Conservation (phyloP, 441 rosid genomes). For the Mallotus japonicus region DNA sequence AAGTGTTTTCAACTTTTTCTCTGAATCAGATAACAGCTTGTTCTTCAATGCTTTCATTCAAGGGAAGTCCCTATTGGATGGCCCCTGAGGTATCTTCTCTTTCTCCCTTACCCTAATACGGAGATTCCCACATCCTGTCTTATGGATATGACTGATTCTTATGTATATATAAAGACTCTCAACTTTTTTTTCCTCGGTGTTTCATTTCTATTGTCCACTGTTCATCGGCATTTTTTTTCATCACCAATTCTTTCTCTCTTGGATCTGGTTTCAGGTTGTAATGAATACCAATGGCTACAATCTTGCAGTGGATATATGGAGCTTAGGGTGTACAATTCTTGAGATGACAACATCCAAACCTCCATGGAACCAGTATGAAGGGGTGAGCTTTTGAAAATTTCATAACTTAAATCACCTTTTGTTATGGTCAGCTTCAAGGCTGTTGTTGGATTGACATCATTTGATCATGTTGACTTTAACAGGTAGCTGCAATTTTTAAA, state of each 20-base stretch:
- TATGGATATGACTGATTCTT: not conserved
- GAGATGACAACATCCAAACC: constrained; percentile 97
- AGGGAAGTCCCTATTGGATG: constrained; percentile 99
- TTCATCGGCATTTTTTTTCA: not conserved
- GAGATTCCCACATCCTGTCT: not conserved
- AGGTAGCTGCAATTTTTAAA: constrained; percentile 98
- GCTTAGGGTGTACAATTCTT: constrained; percentile 93
- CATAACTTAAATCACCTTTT: not conserved
- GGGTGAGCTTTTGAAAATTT: constrained; percentile 48
- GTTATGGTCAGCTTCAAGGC: constrained; percentile 11
- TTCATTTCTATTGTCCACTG: not conserved
- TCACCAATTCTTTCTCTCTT: constrained; percentile 1
- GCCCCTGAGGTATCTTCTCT: constrained; percentile 83
- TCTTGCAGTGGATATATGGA: constrained; percentile 90
- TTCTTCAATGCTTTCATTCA: constrained; percentile 91
- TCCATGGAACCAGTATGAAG: constrained; percentile 94
- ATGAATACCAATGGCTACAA: constrained; percentile 87
- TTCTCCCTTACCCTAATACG: not conserved
- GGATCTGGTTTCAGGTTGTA: constrained; percentile 58
- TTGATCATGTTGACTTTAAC: constrained; percentile 32
- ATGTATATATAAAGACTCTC: not conserved
- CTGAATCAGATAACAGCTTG: constrained; percentile 59
- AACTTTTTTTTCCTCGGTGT: not conserved
- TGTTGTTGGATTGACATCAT: constrained; percentile 13
- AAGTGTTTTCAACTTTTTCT: constrained; percentile 22